Evolutionary conservation across 257 asterid genomes (phyloP), one percentile per base, ranked within the genome.

Genomic region (Forsythia viridissima): DNA sequence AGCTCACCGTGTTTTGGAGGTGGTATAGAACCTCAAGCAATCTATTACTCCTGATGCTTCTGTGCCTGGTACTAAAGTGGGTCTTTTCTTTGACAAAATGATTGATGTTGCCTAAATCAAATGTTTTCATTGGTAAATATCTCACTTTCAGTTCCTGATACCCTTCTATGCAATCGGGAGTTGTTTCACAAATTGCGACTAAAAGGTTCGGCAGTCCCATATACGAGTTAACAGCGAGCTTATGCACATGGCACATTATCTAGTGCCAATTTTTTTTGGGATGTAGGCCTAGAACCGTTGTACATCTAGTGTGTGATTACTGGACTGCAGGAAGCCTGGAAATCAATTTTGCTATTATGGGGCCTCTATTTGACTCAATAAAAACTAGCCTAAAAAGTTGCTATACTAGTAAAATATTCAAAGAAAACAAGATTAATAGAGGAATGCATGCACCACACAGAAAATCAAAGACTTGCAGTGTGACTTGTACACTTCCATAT

Each of bases 1-100:
- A 82, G 77, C 61, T 69, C 73, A 59, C 15, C 57, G n/a, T 36
- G 20, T 55, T 55, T 55, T n/a, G n/a, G 65, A 55, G 65, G 65
- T 18, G 8, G 65, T 6, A 18, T 55, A n/a, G 30, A 55, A 8
- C 65, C 65, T 55, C 65, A 2, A 55, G 30, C 30, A 55, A 55
- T 55, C 65, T 55, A 55, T n/a, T 55, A n/a, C 21, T 55, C 30
- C 11, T 18, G 65, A 30, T 55, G 30, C 10, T 55, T 1, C 6
- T 2, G 65, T 55, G 11, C 24, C 21, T n/a, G 24, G 65, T 55
- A 2, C 21, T 16, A 55, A 55, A 21, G 8, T 21, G 12, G 37
- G 68, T 21, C 15, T 3, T 46, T 20, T 21, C 15, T 6, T 24
- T 1, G 13, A 61, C 37, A 61, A 61, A 61, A 61, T 61, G 16